Percentiles rank a stretch among this genome's conserved stretches.
Evolutionary conservation across 2,329 filamentous ascomycete genomes (phyloP).

Genomic region (Beauveria caledonica): DNA sequence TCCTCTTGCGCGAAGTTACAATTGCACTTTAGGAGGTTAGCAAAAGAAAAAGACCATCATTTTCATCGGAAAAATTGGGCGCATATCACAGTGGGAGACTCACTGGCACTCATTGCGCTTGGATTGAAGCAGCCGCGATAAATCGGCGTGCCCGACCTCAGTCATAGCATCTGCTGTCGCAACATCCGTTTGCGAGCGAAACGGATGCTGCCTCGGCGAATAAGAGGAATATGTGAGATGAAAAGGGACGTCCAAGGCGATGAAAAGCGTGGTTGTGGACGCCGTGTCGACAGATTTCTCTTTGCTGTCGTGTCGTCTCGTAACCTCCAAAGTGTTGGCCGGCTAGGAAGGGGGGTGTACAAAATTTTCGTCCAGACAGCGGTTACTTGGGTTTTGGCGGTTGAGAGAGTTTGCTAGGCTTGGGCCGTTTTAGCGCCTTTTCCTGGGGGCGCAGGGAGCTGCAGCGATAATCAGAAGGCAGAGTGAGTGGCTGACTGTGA

Average conservation of each 20-base stretch:
- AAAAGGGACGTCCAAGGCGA: constrained; percentile 20
- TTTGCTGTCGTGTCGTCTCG: constrained; percentile 1
- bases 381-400: constrained; percentile 1
- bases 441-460: not conserved
- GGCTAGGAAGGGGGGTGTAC: constrained; percentile 6
- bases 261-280: constrained; percentile 22
- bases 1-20: constrained; percentile 80
- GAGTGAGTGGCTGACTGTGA: not conserved
- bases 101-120: constrained; percentile 56
- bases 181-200: constrained; percentile 62
- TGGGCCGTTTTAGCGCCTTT: constrained; percentile 2
- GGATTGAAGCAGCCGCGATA: constrained; percentile 57
- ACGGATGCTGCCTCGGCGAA: constrained; percentile 38
- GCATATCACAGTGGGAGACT: constrained; percentile 36
- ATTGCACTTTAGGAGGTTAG: constrained; percentile 52
- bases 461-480: not conserved
- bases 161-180: constrained; percentile 60
- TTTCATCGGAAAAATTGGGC: constrained; percentile 41
- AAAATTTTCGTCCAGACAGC: constrained; percentile 23
- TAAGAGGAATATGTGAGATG: constrained; percentile 22
- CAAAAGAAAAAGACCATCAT: constrained; percentile 35
- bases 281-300: constrained; percentile 25
- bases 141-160: constrained; percentile 60
- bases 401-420: not conserved
- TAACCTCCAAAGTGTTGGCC: constrained; percentile 6